phyloP scores from a whole-genome alignment of 441 rosid species.

The Flueggea neowawraea region DNA sequence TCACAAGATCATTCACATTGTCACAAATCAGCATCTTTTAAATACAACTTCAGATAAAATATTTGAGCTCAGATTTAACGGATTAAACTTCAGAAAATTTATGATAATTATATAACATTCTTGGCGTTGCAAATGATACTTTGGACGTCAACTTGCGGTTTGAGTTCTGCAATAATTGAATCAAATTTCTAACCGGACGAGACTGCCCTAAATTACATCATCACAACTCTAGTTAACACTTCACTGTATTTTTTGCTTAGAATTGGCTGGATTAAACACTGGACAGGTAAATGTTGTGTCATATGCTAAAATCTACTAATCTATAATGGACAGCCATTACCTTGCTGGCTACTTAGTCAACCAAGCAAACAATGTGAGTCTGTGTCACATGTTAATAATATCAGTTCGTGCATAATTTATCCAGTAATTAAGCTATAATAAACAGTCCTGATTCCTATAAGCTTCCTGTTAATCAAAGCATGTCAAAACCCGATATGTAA shows the following conservation, averaged over 20 bases:
- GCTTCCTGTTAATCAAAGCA: conserved; percentile 18
- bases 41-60: too few relatives aligned
- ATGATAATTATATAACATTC: too few relatives aligned
- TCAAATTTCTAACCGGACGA: background rate
- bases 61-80: too few relatives aligned
- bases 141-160: too few relatives aligned
- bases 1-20: too few relatives aligned
- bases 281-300: background rate
- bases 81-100: too few relatives aligned
- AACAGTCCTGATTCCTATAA: background rate
- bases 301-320: background rate
- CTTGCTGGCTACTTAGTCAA: conserved; percentile 21
- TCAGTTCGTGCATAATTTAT: conserved; percentile 1
- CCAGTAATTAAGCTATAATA: conserved; percentile 7
- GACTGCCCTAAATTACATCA: background rate
- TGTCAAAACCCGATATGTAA: background rate
- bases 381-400: background rate
- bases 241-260: background rate
- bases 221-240: background rate
- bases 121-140: too few relatives aligned
- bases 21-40: too few relatives aligned
- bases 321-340: conserved; percentile 14
- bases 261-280: background rate
- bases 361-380: conserved; percentile 6
- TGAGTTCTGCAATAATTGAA: background rate